phyloP scores from a whole-genome alignment of 2,329 filamentous ascomycete genomes.

The Rhynchosporium graminicola region DNA sequence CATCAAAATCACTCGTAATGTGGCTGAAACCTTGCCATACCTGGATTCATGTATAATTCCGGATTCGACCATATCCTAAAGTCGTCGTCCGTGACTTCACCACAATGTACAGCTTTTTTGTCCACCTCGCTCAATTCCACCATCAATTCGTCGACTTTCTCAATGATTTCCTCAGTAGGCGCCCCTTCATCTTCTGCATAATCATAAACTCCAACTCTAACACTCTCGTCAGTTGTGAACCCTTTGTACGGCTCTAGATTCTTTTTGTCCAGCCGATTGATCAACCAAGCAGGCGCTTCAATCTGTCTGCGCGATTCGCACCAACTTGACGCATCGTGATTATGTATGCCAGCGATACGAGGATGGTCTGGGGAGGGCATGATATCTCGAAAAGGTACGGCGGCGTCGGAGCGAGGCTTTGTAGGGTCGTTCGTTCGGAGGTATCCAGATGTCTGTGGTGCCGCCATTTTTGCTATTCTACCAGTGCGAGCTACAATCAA shows the following conservation, averaged over 20 bases:
- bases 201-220: constrained; percentile 32
- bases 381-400: constrained; percentile 37
- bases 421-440: constrained; percentile 34
- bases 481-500: constrained; percentile 16
- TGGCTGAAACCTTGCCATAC: constrained; percentile 16
- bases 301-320: constrained; percentile 38
- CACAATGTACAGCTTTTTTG: constrained; percentile 32
- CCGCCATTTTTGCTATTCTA: constrained; percentile 29
- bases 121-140: constrained; percentile 30
- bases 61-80: constrained; percentile 40
- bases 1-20: background rate
- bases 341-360: constrained; percentile 35
- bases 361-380: constrained; percentile 32
- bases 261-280: constrained; percentile 37
- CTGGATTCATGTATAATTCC: constrained; percentile 38
- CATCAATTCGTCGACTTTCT: constrained; percentile 26
- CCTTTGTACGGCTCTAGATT: constrained; percentile 40
- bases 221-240: constrained; percentile 38
- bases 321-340: constrained; percentile 36
- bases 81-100: constrained; percentile 35
- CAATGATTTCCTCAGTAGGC: constrained; percentile 34
- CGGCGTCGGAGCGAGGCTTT: constrained; percentile 35
- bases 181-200: constrained; percentile 38
- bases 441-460: constrained; percentile 34
- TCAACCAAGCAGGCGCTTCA: constrained; percentile 39